Evolutionary conservation across 2,329 filamentous ascomycete species (phyloP).

Genomic region (Hymenoscyphus linearis): DNA sequence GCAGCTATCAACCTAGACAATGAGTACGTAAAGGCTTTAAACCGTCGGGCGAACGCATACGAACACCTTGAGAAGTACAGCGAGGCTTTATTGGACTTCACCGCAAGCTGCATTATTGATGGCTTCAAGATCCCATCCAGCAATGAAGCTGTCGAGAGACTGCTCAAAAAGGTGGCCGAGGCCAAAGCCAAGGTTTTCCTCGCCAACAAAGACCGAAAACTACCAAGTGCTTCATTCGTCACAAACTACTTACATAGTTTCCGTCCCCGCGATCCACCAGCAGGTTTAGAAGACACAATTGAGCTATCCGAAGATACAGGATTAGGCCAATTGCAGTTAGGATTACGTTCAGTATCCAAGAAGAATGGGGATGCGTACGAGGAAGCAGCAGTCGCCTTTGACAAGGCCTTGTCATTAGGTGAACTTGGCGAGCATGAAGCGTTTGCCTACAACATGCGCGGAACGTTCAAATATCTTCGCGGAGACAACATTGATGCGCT

Average conservation of each 20-base stretch:
- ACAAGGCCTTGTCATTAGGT: conserved; percentile 77
- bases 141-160: conserved; percentile 82
- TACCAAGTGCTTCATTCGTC: conserved; percentile 94
- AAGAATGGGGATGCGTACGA: conserved; percentile 90
- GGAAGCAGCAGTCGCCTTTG: conserved; percentile 79
- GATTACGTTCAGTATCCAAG: conserved; percentile 72
- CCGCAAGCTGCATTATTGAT: conserved; percentile 98
- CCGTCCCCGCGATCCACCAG: conserved; percentile 73
- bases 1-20: conserved; percentile 89
- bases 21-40: conserved; percentile 96
- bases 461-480: conserved; percentile 88
- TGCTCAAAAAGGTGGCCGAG: conserved; percentile 96
- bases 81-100: conserved; percentile 94
- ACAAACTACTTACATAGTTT: conserved; percentile 99
- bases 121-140: conserved; percentile 89
- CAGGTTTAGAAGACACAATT: conserved; percentile 74
- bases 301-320: conserved; percentile 74
- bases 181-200: conserved; percentile 89
- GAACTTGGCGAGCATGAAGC: conserved; percentile 80
- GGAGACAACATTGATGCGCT: conserved; percentile 83
- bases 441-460: conserved; percentile 91
- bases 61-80: conserved; percentile 88
- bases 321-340: conserved; percentile 79
- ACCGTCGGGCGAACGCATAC: conserved; percentile 93
- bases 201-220: conserved; percentile 69